Base-by-base conservation (phyloP, 176 grass and related monocot species). In the Triticum monococcum region DNA sequence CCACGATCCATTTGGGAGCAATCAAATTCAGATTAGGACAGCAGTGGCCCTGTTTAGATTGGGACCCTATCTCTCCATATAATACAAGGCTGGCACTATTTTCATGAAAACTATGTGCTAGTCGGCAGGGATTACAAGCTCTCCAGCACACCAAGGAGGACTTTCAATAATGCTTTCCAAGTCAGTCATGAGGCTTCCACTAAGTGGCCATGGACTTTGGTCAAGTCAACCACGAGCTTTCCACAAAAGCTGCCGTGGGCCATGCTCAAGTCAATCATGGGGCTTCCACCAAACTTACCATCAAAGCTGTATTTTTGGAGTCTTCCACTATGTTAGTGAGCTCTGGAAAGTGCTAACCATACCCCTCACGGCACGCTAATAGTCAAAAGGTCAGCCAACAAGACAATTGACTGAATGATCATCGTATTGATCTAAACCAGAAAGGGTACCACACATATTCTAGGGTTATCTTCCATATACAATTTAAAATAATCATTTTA, bases 81-180 rank as follows among this genome's bases (percentile, higher is more conserved):
- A 54, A 54, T 54, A 54, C 48, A 52, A 52, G 14, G 5, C 48
- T 52, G 14, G 14, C 5, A 17, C 50, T 54, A 54, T 54, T 10
- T 64, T 20, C 37, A 76, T 60, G 5, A 12, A 84, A 84, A 84
- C 82, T 8, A 22, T 9, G 59, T 64, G 82, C 82, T 16, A 14
- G 36, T 35, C n/a, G 35, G 38, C 11, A 43, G 8, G 22, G n/a
- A 14, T 73, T 73, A 6, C 32, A 35, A 70, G 30, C 26, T 17
- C 6, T 32, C 28, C 28, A 67, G 64, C 12, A 28, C 63, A 65
- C 25, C 63, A 65, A 13, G 24, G 12, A 28, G 24, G 25, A 65
- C 24, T 65, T 28, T 14, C 24, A 30, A 65, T 30, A 5, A 13
- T 65, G 12, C 5, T 13, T 65, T 65, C 54, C 54, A 59, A 22